phyloP scores from a whole-genome alignment of 306 rosid genomes.

The Prunus padus region DNA sequence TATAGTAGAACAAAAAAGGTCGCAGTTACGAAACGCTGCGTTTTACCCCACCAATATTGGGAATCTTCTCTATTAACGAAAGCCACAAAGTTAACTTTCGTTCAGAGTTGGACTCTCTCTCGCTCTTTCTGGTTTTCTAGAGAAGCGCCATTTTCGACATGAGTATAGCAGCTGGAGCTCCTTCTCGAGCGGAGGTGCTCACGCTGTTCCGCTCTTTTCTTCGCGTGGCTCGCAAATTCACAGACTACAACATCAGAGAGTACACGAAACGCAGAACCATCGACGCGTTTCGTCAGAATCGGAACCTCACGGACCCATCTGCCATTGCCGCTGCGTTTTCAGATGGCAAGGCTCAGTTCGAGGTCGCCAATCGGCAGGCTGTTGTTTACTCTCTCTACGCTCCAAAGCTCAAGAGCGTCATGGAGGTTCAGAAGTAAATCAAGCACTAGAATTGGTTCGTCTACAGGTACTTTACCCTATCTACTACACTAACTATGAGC shows the following conservation, averaged over 20 bases:
- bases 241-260: slow-evolving; percentile 62
- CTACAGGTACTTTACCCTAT: background rate
- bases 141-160: background rate
- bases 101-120: background rate
- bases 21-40: background rate
- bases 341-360: slow-evolving; percentile 46
- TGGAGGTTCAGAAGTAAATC: slow-evolving; percentile 31
- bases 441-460: background rate
- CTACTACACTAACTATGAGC: background rate
- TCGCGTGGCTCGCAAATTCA: slow-evolving; percentile 45
- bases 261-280: slow-evolving; percentile 52
- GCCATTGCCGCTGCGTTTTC: slow-evolving; percentile 39
- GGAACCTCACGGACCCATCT: slow-evolving; percentile 35
- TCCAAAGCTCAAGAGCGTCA: slow-evolving; percentile 49
- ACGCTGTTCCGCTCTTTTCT: slow-evolving; percentile 45
- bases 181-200: slow-evolving; percentile 35
- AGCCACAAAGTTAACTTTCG: background rate
- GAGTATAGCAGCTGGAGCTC: slow-evolving; percentile 9
- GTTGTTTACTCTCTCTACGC: slow-evolving; percentile 55
- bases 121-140: background rate
- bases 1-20: too few species aligned
- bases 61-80: background rate
- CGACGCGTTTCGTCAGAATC: slow-evolving; percentile 55
- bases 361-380: slow-evolving; percentile 44
- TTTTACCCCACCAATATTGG: background rate